phyloP scores from a whole-genome alignment of 306 rosid species.

The Castanea sativa region DNA sequence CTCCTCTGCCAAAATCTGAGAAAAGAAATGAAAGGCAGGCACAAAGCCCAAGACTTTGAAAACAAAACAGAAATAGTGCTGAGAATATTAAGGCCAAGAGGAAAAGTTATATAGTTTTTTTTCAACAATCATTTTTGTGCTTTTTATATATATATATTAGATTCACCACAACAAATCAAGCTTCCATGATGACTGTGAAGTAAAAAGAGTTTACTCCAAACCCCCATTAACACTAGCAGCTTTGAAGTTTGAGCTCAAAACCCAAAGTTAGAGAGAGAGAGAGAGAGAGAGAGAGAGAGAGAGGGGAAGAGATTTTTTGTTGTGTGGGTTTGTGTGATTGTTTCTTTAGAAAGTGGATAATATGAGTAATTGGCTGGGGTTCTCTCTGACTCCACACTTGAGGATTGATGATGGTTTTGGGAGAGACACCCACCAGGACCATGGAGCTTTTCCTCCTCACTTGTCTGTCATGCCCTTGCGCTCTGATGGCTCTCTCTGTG shows the following conservation, averaged over 20 bases:
- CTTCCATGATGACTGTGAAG: conserved; percentile 32
- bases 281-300: conserved; percentile 27
- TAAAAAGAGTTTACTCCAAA: conserved; percentile 19
- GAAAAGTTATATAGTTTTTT: conserved; percentile 16
- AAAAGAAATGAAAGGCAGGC: conserved; percentile 63
- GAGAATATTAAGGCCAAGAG: conserved; percentile 52
- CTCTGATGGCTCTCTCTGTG: conserved; percentile 89
- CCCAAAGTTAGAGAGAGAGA: conserved; percentile 41
- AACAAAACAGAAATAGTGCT: conserved; percentile 47
- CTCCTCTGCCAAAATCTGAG: conserved; percentile 68
- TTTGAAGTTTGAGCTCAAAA: conserved; percentile 64
- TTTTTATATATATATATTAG: neutral
- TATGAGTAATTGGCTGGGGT: conserved; percentile 94
- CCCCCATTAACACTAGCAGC: conserved; percentile 28
- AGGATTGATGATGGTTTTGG: conserved; percentile 72
- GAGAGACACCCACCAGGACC: conserved; percentile 50
- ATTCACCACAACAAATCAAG: conserved; percentile 39
- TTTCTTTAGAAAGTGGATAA: conserved; percentile 27
- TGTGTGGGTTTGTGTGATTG: conserved; percentile 19
- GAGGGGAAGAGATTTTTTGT: neutral
- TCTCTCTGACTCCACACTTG: conserved; percentile 89
- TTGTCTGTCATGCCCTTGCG: conserved; percentile 79
- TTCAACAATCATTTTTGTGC: conserved; percentile 9
- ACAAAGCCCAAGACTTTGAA: conserved; percentile 66
- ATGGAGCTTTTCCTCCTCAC: conserved; percentile 32